A percentile compares a stretch with the other conserved stretches of the same genome.
Conservation (phyloP, 805 yeast species). For the Metschnikowia bowlesiae region DNA sequence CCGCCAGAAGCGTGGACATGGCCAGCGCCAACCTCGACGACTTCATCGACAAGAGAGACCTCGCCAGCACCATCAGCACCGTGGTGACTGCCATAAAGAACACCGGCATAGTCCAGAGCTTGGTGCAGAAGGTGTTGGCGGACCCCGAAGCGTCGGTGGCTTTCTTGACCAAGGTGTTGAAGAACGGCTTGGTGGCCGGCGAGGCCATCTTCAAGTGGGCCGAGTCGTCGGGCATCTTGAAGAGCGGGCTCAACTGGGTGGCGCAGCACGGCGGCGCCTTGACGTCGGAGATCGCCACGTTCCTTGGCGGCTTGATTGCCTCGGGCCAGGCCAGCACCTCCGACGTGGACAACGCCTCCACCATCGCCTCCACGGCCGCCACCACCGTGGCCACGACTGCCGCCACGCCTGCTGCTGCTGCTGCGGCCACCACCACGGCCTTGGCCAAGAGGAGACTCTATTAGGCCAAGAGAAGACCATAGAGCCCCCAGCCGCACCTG, state of each 20-base stretch:
- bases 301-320: slow-evolving; percentile 25
- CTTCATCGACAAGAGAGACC: slow-evolving; percentile 35
- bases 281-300: slow-evolving; percentile 21
- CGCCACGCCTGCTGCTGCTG: slow-evolving; percentile 19
- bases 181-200: slow-evolving; percentile 29
- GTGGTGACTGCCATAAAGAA: slow-evolving; percentile 28
- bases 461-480: not conserved
- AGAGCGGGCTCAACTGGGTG: slow-evolving; percentile 23
- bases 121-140: slow-evolving; percentile 32
- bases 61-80: slow-evolving; percentile 23
- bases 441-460: slow-evolving; percentile 24
- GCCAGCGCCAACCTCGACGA: slow-evolving; percentile 19
- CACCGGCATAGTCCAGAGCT: slow-evolving; percentile 31
- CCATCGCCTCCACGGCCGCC: slow-evolving; percentile 14
- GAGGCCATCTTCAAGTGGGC: slow-evolving; percentile 37
- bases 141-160: slow-evolving; percentile 33
- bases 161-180: slow-evolving; percentile 31
- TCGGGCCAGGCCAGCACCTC: slow-evolving; percentile 24
- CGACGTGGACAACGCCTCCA: slow-evolving; percentile 22
- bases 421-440: slow-evolving; percentile 19
- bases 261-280: slow-evolving; percentile 25
- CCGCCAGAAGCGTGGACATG: slow-evolving; percentile 14
- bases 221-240: slow-evolving; percentile 32
- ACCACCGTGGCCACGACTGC: slow-evolving; percentile 20
- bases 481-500: too few relatives aligned